Percentiles rank a stretch among this genome's conserved stretches.
These are phyloP conservation scores for Phaeosphaeriaceae sp. DNA, from an alignment of 2,329 filamentous ascomycete species.

Conservation along the genomic window DNA sequence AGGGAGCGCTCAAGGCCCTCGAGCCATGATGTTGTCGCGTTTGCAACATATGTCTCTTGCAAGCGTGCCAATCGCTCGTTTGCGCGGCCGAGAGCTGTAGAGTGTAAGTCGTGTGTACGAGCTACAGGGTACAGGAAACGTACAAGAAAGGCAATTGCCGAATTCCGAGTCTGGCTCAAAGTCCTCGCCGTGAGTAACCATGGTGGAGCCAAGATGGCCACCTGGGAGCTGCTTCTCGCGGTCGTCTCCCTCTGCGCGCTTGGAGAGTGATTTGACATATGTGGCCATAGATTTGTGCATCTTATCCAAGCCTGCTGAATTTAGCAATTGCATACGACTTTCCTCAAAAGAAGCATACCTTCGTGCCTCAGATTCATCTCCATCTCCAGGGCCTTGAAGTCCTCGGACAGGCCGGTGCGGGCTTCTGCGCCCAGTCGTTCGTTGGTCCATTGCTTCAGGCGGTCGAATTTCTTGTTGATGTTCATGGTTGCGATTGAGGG, in stretches of 20 bases:
- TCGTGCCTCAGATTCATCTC: slow-evolving; percentile 92
- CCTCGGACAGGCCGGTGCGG: slow-evolving; percentile 85
- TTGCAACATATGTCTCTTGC: slow-evolving; percentile 82
- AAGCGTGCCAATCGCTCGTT: slow-evolving; percentile 87
- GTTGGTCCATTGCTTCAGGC: slow-evolving; percentile 96
- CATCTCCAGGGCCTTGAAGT: slow-evolving; percentile 87
- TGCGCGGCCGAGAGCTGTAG: slow-evolving; percentile 75
- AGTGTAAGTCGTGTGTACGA: slow-evolving; percentile 21
- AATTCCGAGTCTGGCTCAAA: slow-evolving; percentile 92
- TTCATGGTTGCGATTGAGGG: slow-evolving; percentile 57
- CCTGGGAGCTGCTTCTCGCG: slow-evolving; percentile 86
- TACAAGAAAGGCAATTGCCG: slow-evolving; percentile 81
- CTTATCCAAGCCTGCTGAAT: slow-evolving; percentile 78
- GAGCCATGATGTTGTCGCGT: slow-evolving; percentile 84
- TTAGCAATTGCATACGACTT: slow-evolving; percentile 9
- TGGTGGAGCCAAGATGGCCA: slow-evolving; percentile 80
- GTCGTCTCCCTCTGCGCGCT: slow-evolving; percentile 84
- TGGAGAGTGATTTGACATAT: slow-evolving; percentile 88
- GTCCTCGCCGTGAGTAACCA: slow-evolving; percentile 90
- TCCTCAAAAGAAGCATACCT: slow-evolving; percentile 67
- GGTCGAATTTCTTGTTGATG: slow-evolving; percentile 87
- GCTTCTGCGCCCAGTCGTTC: slow-evolving; percentile 94
- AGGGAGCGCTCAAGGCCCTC: slow-evolving; percentile 90
- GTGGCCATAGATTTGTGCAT: slow-evolving; percentile 84
- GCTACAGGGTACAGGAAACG: slow-evolving; percentile 36